Conservation (phyloP, 148 eudicot species). For the Rheum nobile region DNA sequence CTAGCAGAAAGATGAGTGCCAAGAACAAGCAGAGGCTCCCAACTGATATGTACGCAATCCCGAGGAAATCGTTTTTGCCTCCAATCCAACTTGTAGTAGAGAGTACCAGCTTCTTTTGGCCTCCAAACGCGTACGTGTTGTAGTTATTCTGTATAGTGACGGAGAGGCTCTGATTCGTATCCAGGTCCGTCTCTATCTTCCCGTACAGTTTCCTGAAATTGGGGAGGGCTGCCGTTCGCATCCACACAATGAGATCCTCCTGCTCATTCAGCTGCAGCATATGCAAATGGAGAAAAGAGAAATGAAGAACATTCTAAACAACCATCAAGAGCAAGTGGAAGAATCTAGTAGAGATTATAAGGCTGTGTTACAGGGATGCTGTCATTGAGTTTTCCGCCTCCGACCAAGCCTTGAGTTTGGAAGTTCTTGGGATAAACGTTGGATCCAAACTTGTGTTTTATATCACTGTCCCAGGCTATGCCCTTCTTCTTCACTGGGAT, state of each 20-base stretch:
- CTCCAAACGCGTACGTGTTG: slow-evolving; percentile 72
- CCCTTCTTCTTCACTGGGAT: slow-evolving; percentile 32
- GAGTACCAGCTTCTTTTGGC: slow-evolving; percentile 63
- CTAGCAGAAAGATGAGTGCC: slow-evolving; percentile 42
- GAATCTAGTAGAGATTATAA: neutral
- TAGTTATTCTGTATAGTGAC: slow-evolving; percentile 70
- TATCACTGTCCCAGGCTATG: slow-evolving; percentile 86
- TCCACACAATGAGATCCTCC: slow-evolving; percentile 96
- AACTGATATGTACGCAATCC: slow-evolving; percentile 52
- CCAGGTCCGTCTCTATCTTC: slow-evolving; percentile 56
- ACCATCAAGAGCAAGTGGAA: neutral
- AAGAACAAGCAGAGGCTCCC: slow-evolving; percentile 57
- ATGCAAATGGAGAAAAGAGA: neutral
- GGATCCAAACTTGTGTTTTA: slow-evolving; percentile 50
- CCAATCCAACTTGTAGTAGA: slow-evolving; percentile 92
- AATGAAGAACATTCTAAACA: neutral
- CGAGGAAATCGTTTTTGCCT: slow-evolving; percentile 67
- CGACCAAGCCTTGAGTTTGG: slow-evolving; percentile 42
- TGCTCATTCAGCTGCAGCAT: slow-evolving; percentile 61
- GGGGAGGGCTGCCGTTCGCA: slow-evolving; percentile 91
- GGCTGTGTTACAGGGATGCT: slow-evolving; percentile 47
- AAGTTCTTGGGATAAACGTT: slow-evolving; percentile 75
- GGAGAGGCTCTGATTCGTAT: slow-evolving; percentile 36
- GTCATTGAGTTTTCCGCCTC: slow-evolving; percentile 64
- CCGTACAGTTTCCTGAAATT: slow-evolving; percentile 82